These are phyloP conservation scores for Salicornia ramosissima DNA, from an alignment of 148 eudicot genomes.

Conservation along the genomic window DNA sequence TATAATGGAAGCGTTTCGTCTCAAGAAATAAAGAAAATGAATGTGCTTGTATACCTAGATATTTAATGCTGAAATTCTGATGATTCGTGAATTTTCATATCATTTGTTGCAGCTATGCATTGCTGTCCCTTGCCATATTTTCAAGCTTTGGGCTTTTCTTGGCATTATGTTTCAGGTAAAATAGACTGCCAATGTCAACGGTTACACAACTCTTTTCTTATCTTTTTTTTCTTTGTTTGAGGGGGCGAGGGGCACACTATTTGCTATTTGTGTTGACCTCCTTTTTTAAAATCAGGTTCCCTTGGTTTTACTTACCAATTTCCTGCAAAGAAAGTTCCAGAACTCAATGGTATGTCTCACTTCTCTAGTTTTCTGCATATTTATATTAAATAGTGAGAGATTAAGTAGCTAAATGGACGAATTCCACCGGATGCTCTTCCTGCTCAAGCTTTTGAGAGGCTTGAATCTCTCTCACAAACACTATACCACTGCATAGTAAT, in stretches of 20 bases:
- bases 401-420: no score
- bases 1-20: no score
- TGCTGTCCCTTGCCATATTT: conserved; percentile 92
- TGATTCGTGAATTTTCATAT: background rate
- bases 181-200: background rate
- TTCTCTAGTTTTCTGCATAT: background rate
- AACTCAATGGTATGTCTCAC: conserved; percentile 64
- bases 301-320: conserved; percentile 67
- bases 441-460: no score
- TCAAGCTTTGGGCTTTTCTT: conserved; percentile 92
- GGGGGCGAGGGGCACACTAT: background rate
- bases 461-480: no score
- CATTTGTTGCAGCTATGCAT: conserved; percentile 64
- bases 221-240: background rate
- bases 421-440: no score
- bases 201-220: background rate
- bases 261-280: background rate
- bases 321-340: conserved; percentile 67
- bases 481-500: no score
- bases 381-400: background rate
- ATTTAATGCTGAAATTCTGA: conserved; percentile 1
- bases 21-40: no score
- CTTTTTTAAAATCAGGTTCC: conserved; percentile 59
- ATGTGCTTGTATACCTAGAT: background rate
- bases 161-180: conserved; percentile 93